Base-by-base conservation (phyloP, 495 filamentous ascomycete species). In the Amphirosellinia nigrospora region DNA sequence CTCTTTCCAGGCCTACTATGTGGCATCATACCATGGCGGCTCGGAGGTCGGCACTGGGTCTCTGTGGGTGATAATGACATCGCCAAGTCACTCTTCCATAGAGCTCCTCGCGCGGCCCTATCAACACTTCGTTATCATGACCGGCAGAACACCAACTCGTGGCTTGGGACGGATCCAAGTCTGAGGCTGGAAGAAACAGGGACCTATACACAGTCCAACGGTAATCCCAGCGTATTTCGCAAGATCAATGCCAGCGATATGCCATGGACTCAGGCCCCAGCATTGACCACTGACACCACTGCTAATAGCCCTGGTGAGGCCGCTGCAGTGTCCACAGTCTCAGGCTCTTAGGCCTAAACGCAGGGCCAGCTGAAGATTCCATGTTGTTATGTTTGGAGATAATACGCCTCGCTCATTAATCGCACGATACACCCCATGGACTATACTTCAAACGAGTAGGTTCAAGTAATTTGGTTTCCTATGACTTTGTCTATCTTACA, bases 1-100 rank as follows among this genome's bases (percentile, higher is more conserved):
- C 82, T 97, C 11, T 98, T 96, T 76, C 87, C 90, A 0, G 90
- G 92, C 13, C 83, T 98, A 72, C 83, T 98, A 79, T 87, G 89
- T 28, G 87, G 87, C 2, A 89, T 98, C 8, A 90, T 97, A 9
- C 89, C 87, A 4, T 82, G 82, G 26, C 84, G 89, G 63, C 76
- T 97, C n/a, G 85, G 85, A 8, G 80, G 82, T 0, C 72, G 66
- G 23, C 70, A 76, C 34, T 74, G 72, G 76, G 61, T 76, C 8
- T 64, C 52, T 6, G 72, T 78, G 50, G 74, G 72, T 8, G 64
- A 74, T 26, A 64, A 73, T 39, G 50, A 36, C 9, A 28, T 8
- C 7, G 56, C 68, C 6, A 62, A 72, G 28, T 59, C 66, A 3
- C 64, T 59, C 46, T 78, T 71, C 60, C 71, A 76, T 56, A 74